phyloP scores from a whole-genome alignment of 495 filamentous ascomycete genomes.

The Cercophora sp. region DNA sequence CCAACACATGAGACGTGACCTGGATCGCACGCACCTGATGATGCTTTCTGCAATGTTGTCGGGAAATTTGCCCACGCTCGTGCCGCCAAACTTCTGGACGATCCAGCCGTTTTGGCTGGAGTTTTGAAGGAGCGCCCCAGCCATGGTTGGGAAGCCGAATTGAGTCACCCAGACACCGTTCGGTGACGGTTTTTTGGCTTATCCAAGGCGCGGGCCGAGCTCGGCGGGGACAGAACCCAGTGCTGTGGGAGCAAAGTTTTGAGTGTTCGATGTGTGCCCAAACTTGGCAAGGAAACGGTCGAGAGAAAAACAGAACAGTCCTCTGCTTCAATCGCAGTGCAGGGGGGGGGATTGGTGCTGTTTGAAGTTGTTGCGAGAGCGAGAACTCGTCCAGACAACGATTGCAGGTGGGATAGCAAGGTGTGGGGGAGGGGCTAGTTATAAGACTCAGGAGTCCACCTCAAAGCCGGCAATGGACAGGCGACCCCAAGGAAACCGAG shows the following conservation, averaged over 20 bases:
- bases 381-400: not conserved
- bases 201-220: conserved; percentile 10
- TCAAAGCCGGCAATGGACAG: not conserved
- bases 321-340: not conserved
- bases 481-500: not conserved
- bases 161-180: conserved; percentile 16
- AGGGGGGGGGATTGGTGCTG: not conserved
- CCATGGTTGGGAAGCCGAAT: conserved; percentile 18
- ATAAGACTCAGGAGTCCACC: not conserved
- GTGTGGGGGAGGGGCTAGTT: conserved; percentile 16
- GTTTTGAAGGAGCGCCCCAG: conserved; percentile 30
- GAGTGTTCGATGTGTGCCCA: no score
- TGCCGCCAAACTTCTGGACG: conserved; percentile 85
- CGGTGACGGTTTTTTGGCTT: not conserved
- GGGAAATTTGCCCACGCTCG: conserved; percentile 52
- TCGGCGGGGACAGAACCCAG: conserved; percentile 1
- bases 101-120: conserved; percentile 53
- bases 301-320: not conserved
- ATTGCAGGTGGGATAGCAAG: not conserved
- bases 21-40: conserved; percentile 32
- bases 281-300: not conserved
- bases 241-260: not conserved
- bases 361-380: no score
- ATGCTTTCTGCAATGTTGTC: conserved; percentile 39
- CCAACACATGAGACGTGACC: no score